Conservation (phyloP, 441 rosid species). For the Erodium moschatum region DNA sequence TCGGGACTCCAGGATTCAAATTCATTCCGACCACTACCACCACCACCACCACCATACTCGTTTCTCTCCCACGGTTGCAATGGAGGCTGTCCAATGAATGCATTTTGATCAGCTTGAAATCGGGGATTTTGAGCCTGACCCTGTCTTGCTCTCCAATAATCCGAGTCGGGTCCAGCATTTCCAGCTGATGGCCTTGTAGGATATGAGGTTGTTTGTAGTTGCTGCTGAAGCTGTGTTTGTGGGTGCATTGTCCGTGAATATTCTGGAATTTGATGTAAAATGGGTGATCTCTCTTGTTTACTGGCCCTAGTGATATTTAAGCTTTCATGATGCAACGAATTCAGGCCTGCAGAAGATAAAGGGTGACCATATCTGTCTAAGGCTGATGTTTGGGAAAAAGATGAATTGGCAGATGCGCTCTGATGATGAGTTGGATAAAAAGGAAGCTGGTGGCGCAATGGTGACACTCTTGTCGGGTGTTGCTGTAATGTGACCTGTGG, state of each 20-base stretch:
- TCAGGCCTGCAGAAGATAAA: neutral
- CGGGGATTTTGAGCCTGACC: slow-evolving; percentile 30
- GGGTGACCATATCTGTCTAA: slow-evolving; percentile 20
- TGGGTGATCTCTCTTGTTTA: slow-evolving; percentile 22
- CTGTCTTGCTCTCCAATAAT: slow-evolving; percentile 50
- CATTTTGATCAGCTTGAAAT: slow-evolving; percentile 32
- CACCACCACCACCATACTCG: slow-evolving; percentile 19
- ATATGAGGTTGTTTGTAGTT: slow-evolving; percentile 26
- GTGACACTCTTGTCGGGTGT: slow-evolving; percentile 28
- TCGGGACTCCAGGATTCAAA: slow-evolving; percentile 93
- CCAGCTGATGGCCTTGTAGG: slow-evolving; percentile 30
- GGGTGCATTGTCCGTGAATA: slow-evolving; percentile 3
- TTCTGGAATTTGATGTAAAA: slow-evolving; percentile 21
- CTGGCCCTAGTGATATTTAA: slow-evolving; percentile 17
- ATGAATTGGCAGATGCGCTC: slow-evolving; percentile 15
- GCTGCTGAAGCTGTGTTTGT: neutral
- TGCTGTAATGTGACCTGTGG: slow-evolving; percentile 29
- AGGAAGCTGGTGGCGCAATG: slow-evolving; percentile 23
- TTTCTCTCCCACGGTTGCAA: slow-evolving; percentile 32
- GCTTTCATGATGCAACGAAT: slow-evolving; percentile 16
- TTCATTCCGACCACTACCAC: slow-evolving; percentile 27
- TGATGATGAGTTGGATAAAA: no score
- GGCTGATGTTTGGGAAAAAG: slow-evolving; percentile 13
- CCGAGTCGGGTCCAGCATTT: slow-evolving; percentile 30
- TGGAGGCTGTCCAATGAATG: slow-evolving; percentile 16